Percentiles rank a stretch among this genome's conserved stretches.
Conservation (phyloP, 2,329 filamentous ascomycete species). For the Sodiomyces alkalinus region DNA sequence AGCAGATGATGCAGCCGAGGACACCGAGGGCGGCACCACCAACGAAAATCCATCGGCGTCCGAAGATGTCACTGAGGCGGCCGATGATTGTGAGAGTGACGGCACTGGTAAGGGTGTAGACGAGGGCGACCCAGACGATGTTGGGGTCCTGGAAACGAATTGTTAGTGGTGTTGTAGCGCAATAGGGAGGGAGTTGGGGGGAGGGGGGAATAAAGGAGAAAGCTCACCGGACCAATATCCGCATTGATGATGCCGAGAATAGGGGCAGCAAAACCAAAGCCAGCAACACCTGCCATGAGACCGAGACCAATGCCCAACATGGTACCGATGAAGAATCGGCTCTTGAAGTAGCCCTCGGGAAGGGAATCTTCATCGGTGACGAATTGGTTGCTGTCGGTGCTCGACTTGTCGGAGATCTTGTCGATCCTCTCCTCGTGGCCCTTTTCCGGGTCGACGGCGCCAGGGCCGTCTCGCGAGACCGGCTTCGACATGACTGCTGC, state of each 20-base stretch:
- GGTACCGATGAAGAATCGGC: conserved; percentile 4
- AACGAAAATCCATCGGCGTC: conserved; percentile 14
- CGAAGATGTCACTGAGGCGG: conserved; percentile 14
- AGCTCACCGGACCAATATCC: conserved; percentile 17
- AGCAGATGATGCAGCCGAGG: conserved; percentile 20
- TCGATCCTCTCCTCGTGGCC: conserved; percentile 1
- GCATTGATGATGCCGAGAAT: conserved; percentile 15
- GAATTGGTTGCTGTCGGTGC: conserved; percentile 5
- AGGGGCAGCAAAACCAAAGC: conserved; percentile 8
- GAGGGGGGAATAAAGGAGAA: too few relatives aligned
- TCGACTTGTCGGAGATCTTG: neutral
- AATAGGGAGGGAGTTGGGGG: too few relatives aligned
- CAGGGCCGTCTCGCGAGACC: too few relatives aligned
- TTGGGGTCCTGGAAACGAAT: conserved; percentile 8
- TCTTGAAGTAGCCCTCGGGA: conserved; percentile 3
- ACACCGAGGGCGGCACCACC: conserved; percentile 16
- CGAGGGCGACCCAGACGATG: conserved; percentile 15
- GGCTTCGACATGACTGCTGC: too few relatives aligned
- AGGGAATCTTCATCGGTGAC: conserved; percentile 7
- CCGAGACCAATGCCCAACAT: conserved; percentile 3
- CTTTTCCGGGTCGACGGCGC: conserved; percentile 1
- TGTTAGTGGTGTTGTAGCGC: too few relatives aligned
- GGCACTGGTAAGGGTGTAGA: conserved; percentile 14
- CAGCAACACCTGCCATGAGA: conserved; percentile 1
- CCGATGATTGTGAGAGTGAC: conserved; percentile 13